Base-by-base conservation (phyloP, 2,329 filamentous ascomycete species). In the Trichoderma citrinoviride region DNA sequence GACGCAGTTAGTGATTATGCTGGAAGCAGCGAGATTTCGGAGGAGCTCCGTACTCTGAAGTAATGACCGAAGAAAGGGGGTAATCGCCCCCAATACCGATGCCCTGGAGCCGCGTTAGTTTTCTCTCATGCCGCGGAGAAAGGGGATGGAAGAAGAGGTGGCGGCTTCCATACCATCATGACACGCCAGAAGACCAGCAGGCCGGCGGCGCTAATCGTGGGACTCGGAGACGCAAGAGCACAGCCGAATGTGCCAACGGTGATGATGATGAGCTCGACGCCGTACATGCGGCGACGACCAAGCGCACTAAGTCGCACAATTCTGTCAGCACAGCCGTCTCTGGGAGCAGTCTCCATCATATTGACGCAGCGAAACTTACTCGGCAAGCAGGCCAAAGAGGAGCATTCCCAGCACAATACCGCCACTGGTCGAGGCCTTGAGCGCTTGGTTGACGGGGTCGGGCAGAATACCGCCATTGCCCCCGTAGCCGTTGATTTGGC, bases 1-100 rank as follows among this genome's bases (percentile, higher is more conserved):
- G 14, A 4, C 23, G n/a, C 37, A 10, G 63, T 41, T 46, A 49
- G 70, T 74, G 58, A 62, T 62, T 62, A 62, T 54, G 58, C 58
- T 43, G 49, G 40, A 19, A 62, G n/a, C n/a, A 27, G 25, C 52
- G 46, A 66, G 72, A 68, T 53, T 41, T 52, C 27, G 37, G 49
- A 56, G 29, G 27, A 43, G 15, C 8, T 19, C 58, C 61, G 71
- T 71, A 81, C 82, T 95, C 91, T 12, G 91, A 90, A 5, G 90
- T 94, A 69, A 93, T 93, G 61, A 95, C 89, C 0, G 89, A 89
- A 52, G 86, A 90, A 7, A 95, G 80, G 2, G 92, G 92, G 74
- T 95, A 95, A 73, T 95, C 91, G 67, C 91, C 91, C 69, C 91
- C 90, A 57, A 93, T 91, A 33, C 90, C 90, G 66, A 92, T 82